phyloP scores from a whole-genome alignment of 176 grass and related monocot species.

The Paspalum vaginatum region DNA sequence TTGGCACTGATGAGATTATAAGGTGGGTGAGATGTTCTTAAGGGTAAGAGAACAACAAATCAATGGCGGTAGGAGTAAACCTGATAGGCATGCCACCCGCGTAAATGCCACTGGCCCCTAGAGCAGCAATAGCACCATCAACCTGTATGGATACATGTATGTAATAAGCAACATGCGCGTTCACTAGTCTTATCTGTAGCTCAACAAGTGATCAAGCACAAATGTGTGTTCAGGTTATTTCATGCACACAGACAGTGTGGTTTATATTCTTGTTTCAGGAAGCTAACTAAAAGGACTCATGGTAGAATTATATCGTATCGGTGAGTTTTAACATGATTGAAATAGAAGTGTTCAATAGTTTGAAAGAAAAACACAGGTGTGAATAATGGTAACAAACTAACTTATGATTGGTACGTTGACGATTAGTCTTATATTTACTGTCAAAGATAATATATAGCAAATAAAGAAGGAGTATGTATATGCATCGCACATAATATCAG shows the following conservation, averaged over 20 bases:
- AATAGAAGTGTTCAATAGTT: neutral
- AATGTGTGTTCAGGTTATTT: neutral
- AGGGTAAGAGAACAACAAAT: neutral
- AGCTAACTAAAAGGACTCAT: neutral
- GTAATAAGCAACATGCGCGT: too few species aligned
- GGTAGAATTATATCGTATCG: neutral
- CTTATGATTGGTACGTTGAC: neutral
- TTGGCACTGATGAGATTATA: neutral
- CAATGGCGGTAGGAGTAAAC: neutral
- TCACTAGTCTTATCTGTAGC: neutral
- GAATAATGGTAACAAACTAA: neutral
- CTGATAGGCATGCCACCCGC: constrained; percentile 20
- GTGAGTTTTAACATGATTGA: neutral
- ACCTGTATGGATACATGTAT: neutral
- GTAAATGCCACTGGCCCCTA: neutral
- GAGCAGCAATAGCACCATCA: constrained; percentile 21
- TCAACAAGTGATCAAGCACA: neutral
- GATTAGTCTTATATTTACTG: neutral
- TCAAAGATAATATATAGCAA: neutral
- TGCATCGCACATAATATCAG: neutral
- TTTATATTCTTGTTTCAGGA: neutral
- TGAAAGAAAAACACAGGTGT: neutral
- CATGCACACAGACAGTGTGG: neutral
- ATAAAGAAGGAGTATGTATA: neutral
- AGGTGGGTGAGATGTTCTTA: neutral